Evolutionary conservation across 2,329 filamentous ascomycete species (phyloP).

Genomic region (Domatiomyces globalis): DNA sequence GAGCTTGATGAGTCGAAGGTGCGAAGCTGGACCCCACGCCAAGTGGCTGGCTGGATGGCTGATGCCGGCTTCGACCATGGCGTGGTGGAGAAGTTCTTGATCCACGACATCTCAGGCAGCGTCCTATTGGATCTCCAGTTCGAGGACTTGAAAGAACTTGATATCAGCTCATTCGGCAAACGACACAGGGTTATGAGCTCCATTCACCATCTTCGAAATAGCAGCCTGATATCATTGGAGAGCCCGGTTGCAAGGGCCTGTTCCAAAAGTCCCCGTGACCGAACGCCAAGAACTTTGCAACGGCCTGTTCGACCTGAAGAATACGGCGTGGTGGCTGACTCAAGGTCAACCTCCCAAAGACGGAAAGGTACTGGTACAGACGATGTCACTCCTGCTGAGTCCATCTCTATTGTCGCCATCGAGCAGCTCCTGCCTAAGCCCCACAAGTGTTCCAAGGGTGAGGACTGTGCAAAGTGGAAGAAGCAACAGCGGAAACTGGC

Average conservation of each 20-base stretch:
- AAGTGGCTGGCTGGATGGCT: constrained; percentile 58
- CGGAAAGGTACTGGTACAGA: constrained; percentile 26
- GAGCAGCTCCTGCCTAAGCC: constrained; percentile 76
- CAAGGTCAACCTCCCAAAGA: constrained; percentile 17
- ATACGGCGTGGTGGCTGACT: constrained; percentile 8
- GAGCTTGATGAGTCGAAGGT: constrained; percentile 22
- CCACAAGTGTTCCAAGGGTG: constrained; percentile 73
- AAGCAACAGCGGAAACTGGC: constrained; percentile 67
- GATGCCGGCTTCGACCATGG: constrained; percentile 63
- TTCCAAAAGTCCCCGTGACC: constrained; percentile 2
- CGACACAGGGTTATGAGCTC: constrained; percentile 46
- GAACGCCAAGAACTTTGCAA: constrained; percentile 9
- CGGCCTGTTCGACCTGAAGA: constrained; percentile 13
- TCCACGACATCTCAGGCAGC: constrained; percentile 81
- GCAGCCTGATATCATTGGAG: constrained; percentile 15
- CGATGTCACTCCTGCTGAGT: constrained; percentile 67
- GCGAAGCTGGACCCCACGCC: constrained; percentile 21
- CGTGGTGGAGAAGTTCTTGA: constrained; percentile 69
- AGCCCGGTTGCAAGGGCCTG: constrained; percentile 8
- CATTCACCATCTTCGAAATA: constrained; percentile 38
- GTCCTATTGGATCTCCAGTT: constrained; percentile 85
- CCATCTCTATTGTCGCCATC: constrained; percentile 81
- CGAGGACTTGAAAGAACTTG: constrained; percentile 56
- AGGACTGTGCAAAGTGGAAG: constrained; percentile 68
- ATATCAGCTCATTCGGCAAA: constrained; percentile 50